Evolutionary conservation across 306 rosid genomes (phyloP), one percentile per base, ranked within the genome.

Genomic region (Cercis canadensis): DNA sequence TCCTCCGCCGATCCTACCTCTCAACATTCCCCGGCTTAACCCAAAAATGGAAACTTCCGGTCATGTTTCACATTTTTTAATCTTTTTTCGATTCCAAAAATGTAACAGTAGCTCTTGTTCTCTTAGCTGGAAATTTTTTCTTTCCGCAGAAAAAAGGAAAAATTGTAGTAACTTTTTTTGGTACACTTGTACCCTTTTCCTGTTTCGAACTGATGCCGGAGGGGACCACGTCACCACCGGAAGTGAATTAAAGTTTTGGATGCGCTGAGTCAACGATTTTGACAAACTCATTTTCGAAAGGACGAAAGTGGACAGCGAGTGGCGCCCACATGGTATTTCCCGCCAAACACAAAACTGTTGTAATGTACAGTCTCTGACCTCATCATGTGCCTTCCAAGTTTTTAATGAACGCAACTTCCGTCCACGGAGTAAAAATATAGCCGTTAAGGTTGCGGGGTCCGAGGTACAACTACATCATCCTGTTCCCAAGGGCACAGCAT

Each of bases 1-100:
- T 92, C 98, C 76, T 92, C 96, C 8, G 96, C 98, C 0, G 92
- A 88, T 72, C 96, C 96, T 53, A 90, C 98, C 55, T 85, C 97
- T 53, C 98, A 87, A 45, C 88, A 83, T 6, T 90, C 97, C 2
- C 97, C 96, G 55, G 97, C 87, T 0, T 84, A 75, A 69, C 51
- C 70, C 58, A 19, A 43, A 79, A 45, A 15, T 31, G 37, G 57
- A 64, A 65, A 0, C 5, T 73, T 71, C 58, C 21, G 17, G 52
- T 58, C 43, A 34, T 73, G 51, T 67, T 76, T 77, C 60, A 78
- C 67, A 67, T 74, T 80, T 54, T 64, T 60, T 24, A 24, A 24
- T 24, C 29, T 24, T 62, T 31, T 36, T 45, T 59, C 3, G 5
- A 53, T 57, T 72, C 45, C 34, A 75, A 52, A 37, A 57, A 0